Evolutionary conservation across 2,329 filamentous ascomycete species (phyloP).

Genomic region (Hypoxylon sp.): DNA sequence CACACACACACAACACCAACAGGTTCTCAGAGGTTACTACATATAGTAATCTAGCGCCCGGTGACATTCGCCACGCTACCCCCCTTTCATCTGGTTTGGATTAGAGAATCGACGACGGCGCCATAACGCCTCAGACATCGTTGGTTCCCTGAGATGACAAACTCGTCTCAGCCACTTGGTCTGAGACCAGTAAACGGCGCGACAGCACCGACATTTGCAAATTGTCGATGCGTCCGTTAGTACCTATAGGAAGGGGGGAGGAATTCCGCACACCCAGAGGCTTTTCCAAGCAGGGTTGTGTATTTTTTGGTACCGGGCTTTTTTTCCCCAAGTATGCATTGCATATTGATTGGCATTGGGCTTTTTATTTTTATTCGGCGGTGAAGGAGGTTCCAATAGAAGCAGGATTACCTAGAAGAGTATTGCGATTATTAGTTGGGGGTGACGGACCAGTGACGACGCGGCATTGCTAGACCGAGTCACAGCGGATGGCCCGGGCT

Average conservation of each 20-base stretch:
- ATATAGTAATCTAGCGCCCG: conserved; percentile 14
- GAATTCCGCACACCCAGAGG: conserved; percentile 20
- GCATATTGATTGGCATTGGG: conserved; percentile 1
- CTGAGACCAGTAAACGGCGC: background rate
- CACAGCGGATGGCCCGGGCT: conserved; percentile 31
- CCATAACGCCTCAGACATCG: background rate
- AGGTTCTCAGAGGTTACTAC: conserved; percentile 17
- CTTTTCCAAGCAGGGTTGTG: conserved; percentile 37
- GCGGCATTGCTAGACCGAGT: conserved; percentile 12
- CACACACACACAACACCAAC: too few relatives aligned
- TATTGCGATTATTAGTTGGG: background rate
- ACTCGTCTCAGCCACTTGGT: conserved; percentile 16
- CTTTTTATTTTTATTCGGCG: conserved; percentile 1
- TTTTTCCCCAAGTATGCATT: background rate
- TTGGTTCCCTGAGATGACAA: background rate
- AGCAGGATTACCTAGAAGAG: conserved; percentile 11
- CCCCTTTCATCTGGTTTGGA: conserved; percentile 16
- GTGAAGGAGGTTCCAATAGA: background rate
- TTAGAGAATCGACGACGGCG: background rate
- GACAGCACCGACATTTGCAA: background rate
- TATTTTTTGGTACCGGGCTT: background rate
- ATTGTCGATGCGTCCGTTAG: background rate
- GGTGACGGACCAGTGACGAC: conserved; percentile 12
- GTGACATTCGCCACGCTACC: conserved; percentile 12
- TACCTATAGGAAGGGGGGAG: background rate